Percentiles rank a stretch among this genome's conserved stretches.
phyloP scores from a whole-genome alignment of 148 eudicot species.

The Suaeda aralocaspica region DNA sequence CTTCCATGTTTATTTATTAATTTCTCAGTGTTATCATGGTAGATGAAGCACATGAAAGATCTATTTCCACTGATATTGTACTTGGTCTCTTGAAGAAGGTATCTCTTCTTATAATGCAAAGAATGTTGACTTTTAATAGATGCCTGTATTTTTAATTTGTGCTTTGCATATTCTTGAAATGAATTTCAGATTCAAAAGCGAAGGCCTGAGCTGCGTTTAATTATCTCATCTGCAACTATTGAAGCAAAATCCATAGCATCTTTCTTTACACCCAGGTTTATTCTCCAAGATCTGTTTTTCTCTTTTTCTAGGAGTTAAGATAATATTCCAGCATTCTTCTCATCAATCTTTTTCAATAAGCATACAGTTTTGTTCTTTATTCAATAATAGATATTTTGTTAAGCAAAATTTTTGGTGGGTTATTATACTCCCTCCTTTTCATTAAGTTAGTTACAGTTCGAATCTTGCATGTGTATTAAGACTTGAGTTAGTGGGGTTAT shows the following conservation, averaged over 20 bases:
- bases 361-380: background rate
- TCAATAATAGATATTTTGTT: background rate
- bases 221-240: slow-evolving; percentile 95
- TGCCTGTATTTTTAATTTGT: slow-evolving; percentile 5
- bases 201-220: slow-evolving; percentile 80
- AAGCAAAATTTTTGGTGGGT: background rate
- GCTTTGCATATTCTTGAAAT: slow-evolving; percentile 10
- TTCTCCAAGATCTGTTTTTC: background rate
- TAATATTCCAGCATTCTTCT: background rate
- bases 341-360: background rate
- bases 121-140: background rate
- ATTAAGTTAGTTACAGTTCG: too few relatives aligned
- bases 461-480: too few relatives aligned
- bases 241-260: slow-evolving; percentile 95
- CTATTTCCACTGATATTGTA: slow-evolving; percentile 85
- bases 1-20: slow-evolving; percentile 6
- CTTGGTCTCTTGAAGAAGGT: slow-evolving; percentile 97
- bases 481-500: too few relatives aligned
- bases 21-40: slow-evolving; percentile 82
- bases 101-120: slow-evolving; percentile 1
- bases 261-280: slow-evolving; percentile 66
- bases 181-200: slow-evolving; percentile 81
- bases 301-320: background rate
- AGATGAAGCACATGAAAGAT: slow-evolving; percentile 99
- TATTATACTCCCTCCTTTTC: too few relatives aligned